A percentile compares a stretch with the other conserved stretches of the same genome.
Conservation (phyloP, 2,329 filamentous ascomycete species). For the Beauveria bassiana region DNA sequence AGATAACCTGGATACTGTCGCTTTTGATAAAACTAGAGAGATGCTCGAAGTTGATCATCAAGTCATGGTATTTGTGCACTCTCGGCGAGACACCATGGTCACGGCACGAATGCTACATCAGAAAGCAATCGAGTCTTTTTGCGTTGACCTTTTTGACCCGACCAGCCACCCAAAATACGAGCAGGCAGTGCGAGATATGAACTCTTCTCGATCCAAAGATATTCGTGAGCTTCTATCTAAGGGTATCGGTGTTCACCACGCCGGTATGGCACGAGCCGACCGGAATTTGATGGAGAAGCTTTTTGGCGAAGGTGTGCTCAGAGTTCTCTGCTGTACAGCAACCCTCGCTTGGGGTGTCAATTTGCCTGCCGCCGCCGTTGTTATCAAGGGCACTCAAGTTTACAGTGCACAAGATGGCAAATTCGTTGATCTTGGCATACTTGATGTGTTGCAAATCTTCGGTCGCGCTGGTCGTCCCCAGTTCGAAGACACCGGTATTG, state of each 20-base stretch:
- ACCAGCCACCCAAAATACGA: constrained; percentile 71
- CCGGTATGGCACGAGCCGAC: constrained; percentile 90
- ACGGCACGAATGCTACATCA: constrained; percentile 81
- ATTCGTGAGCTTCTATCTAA: constrained; percentile 83
- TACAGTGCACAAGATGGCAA: constrained; percentile 96
- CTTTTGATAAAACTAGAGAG: constrained; percentile 89
- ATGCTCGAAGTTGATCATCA: constrained; percentile 93
- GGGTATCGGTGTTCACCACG: constrained; percentile 91
- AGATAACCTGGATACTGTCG: constrained; percentile 79
- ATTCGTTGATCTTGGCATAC: constrained; percentile 90
- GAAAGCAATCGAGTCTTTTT: constrained; percentile 74
- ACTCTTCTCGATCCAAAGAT: constrained; percentile 75
- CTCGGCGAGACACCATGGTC: constrained; percentile 83
- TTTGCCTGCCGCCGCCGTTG: constrained; percentile 87
- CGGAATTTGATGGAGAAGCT: constrained; percentile 92
- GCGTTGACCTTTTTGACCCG: constrained; percentile 77
- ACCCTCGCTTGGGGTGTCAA: constrained; percentile 99
- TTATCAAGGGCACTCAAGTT: constrained; percentile 96
- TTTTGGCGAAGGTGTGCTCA: constrained; percentile 86
- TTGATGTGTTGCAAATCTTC: constrained; percentile 96
- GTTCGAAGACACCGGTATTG: constrained; percentile 95
- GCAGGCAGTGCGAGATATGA: constrained; percentile 74
- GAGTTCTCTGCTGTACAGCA: constrained; percentile 95
- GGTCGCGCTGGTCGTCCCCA: constrained; percentile 96
- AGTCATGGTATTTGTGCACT: constrained; percentile 99